Base-by-base conservation (phyloP, 1,284 basidiomycete genomes). In the Termitomyces sp. region DNA sequence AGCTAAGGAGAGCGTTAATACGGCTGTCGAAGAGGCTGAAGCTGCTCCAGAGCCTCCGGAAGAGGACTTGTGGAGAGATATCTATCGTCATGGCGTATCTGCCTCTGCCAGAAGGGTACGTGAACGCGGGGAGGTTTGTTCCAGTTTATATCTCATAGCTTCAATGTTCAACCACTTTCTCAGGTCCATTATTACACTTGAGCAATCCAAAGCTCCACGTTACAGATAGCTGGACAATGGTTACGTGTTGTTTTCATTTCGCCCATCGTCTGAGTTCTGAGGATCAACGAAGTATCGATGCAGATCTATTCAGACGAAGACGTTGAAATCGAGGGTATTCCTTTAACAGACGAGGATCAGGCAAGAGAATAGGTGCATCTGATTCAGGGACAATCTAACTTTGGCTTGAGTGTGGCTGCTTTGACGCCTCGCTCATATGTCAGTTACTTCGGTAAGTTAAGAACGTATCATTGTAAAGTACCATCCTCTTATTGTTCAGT, bases 291-390 rank as follows among this genome's bases (percentile, higher is more conserved):
- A n/a, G n/a, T n/a, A n/a, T n/a, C n/a, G n/a, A n/a, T n/a, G n/a
- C n/a, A n/a, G n/a, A n/a, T n/a, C n/a, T n/a, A n/a, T n/a, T n/a
- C n/a, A n/a, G n/a, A n/a, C n/a, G n/a, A n/a, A n/a, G n/a, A n/a
- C n/a, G n/a, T n/a, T n/a, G n/a, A n/a, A n/a, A n/a, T n/a, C n/a
- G n/a, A n/a, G n/a, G n/a, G n/a, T n/a, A n/a, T n/a, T n/a, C 24
- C 3, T 24, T 24, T 24, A 24, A n/a, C 38, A n/a, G 10, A 1
- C n/a, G 19, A 31, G 26, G 30, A 31, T 1, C 24, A 5, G 30
- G 12, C 87, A 92, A 60, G 87, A 97, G 71, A 98, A 98, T 83
- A 84, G 83, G 19, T 21, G 74, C 24, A 24, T 5, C 3, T 24
- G 24, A 24, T 24, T 24, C 5, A 24, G 24, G 5, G 24, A 24